Evolutionary conservation across 2,329 filamentous ascomycete species (phyloP), one percentile per base, ranked within the genome.

Genomic region (Colletotrichum agaves): DNA sequence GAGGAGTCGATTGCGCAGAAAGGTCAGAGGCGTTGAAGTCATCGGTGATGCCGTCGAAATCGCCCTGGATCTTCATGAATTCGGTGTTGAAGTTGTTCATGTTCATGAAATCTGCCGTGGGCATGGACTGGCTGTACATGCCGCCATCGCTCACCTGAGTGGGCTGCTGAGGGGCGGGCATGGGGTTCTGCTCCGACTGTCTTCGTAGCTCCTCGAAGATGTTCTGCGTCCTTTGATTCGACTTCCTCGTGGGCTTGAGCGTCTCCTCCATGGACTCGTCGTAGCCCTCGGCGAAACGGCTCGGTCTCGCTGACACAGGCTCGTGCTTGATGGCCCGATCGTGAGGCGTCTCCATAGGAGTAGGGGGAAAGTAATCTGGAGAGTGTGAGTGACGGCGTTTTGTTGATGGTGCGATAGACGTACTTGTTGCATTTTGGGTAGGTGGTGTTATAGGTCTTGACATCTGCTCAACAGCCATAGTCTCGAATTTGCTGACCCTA

Each of bases 251-350:
- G 5, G 88, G 88, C 78, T 89, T 90, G 72, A 90, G 83, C 0
- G 88, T 90, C 76, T 89, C 87, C 73, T 90, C 88, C 85, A 89
- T 88, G 13, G 87, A 89, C 76, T 88, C 87, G 72, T 91, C 88
- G 70, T 89, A 89, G 50, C 82, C 83, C 27, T 90, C 87, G 3
- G 84, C 76, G 73, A 91, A 91, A 61, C 90, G 78, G 71, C 77
- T 80, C 3, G 81, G 80, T 3, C 78, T 77, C 2, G 64, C 59
- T 17, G 66, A 69, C 52, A 58, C 46, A 15, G 77, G 71, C 52
- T 80, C 75, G 41, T 82, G 79, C 78, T 84, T 84, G 49, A 76
- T 73, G 46, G 80, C 72, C 56, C 80, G 79, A 69, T 84, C 79
- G 69, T 85, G 83, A 47, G 90, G 90, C 19, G 89, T 91, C 59